Conservation (phyloP, 225 moss, liverwort and hornwort genomes). For the Polytrichum commune region DNA sequence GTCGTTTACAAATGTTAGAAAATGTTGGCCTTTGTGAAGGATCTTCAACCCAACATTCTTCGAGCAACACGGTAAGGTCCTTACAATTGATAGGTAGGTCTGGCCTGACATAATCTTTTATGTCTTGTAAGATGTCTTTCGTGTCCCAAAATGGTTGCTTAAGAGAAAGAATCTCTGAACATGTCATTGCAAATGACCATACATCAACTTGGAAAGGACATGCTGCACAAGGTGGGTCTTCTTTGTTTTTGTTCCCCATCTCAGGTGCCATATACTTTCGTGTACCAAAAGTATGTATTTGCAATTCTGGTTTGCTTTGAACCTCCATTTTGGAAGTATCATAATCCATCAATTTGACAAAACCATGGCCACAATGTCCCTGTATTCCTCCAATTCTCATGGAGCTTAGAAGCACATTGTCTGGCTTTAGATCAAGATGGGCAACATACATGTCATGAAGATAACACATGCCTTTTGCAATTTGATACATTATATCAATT, state of each 20-base stretch:
- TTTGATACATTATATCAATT: neutral
- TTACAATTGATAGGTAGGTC: neutral
- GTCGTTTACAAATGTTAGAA: neutral
- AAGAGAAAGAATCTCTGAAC: neutral
- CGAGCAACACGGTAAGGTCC: neutral
- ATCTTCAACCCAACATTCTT: neutral
- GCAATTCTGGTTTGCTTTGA: neutral
- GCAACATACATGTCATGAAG: constrained; percentile 1
- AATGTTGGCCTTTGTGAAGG: constrained; percentile 1
- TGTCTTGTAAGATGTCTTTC: neutral
- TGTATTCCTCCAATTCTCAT: neutral
- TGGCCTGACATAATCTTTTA: neutral
- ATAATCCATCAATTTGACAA: neutral
- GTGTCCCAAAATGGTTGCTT: neutral
- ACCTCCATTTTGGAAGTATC: neutral
- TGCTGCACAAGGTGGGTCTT: neutral
- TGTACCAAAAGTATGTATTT: neutral
- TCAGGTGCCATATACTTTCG: constrained; percentile 3
- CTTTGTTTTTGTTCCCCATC: neutral
- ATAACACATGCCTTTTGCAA: constrained; percentile 7
- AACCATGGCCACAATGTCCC: neutral
- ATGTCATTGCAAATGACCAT: neutral
- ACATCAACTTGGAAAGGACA: neutral
- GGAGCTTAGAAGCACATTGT: neutral
- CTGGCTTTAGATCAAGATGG: constrained; percentile 9